Evolutionary conservation across 805 yeast genomes (phyloP).

Genomic region (Vanderwaltozyma polyspora): DNA sequence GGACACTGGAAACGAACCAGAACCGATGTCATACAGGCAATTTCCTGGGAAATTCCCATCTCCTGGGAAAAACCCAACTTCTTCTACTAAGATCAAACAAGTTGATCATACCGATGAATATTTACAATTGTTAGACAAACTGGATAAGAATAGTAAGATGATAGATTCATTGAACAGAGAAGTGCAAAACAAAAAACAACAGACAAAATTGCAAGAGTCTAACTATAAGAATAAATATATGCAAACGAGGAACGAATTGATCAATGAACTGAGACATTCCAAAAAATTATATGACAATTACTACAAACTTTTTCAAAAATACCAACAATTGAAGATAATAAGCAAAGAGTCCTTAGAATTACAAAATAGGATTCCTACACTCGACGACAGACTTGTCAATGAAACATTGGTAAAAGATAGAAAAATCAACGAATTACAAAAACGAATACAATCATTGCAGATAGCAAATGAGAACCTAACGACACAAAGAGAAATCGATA

Average conservation of each 20-base stretch:
- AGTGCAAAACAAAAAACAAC: slow-evolving; percentile 5
- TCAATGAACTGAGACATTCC: slow-evolving; percentile 25
- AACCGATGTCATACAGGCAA: not conserved
- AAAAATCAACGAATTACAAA: slow-evolving; percentile 22
- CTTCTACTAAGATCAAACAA: not conserved
- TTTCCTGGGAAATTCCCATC: slow-evolving; percentile 27
- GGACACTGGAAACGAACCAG: not conserved
- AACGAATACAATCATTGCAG: slow-evolving; percentile 8
- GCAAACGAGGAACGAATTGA: slow-evolving; percentile 22
- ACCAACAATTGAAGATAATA: slow-evolving; percentile 18
- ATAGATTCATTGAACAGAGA: slow-evolving; percentile 7
- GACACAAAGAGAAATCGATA: slow-evolving; percentile 1
- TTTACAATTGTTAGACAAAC: slow-evolving; percentile 13
- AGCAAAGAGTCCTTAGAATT: slow-evolving; percentile 6
- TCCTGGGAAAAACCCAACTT: slow-evolving; percentile 7
- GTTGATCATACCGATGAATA: slow-evolving; percentile 7
- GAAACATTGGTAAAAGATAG: slow-evolving; percentile 17
- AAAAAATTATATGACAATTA: slow-evolving; percentile 28
- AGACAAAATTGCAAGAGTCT: slow-evolving; percentile 5
- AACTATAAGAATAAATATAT: slow-evolving; percentile 19
- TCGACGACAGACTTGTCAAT: slow-evolving; percentile 20
- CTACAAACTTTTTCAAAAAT: slow-evolving; percentile 23
- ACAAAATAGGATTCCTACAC: slow-evolving; percentile 8
- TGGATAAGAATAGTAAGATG: slow-evolving; percentile 19
- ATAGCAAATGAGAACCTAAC: slow-evolving; percentile 1